These are phyloP conservation scores for Lasiosphaeria hispida DNA, from an alignment of 495 filamentous ascomycete species.

Conservation along the genomic window DNA sequence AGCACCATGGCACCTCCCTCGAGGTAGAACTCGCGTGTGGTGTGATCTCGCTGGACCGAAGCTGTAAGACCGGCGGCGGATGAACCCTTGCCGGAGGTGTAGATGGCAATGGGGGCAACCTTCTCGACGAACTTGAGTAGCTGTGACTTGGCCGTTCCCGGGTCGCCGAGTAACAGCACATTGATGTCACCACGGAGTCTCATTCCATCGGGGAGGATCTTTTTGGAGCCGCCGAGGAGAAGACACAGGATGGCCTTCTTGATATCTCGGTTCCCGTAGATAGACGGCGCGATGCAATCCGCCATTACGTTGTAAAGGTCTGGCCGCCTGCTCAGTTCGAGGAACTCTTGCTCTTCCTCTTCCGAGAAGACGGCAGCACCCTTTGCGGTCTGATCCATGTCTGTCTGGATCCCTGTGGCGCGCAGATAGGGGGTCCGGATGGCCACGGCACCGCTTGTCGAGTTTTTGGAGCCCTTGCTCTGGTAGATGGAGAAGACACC, in stretches of 20 bases:
- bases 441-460: slow-evolving; percentile 74
- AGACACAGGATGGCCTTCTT: slow-evolving; percentile 99
- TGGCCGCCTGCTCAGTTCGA: slow-evolving; percentile 85
- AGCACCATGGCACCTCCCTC: slow-evolving; percentile 99
- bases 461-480: slow-evolving; percentile 79
- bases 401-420: slow-evolving; percentile 86
- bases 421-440: slow-evolving; percentile 97
- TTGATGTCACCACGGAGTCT: slow-evolving; percentile 98
- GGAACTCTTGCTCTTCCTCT: slow-evolving; percentile 95
- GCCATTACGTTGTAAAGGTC: slow-evolving; percentile 90
- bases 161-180: slow-evolving; percentile 93
- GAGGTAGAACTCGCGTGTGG: slow-evolving; percentile 94
- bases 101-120: slow-evolving; percentile 94
- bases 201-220: slow-evolving; percentile 98
- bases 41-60: slow-evolving; percentile 89
- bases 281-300: slow-evolving; percentile 92
- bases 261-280: slow-evolving; percentile 94
- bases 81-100: slow-evolving; percentile 98
- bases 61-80: slow-evolving; percentile 98
- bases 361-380: slow-evolving; percentile 84
- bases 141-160: slow-evolving; percentile 98
- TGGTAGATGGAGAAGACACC: slow-evolving; percentile 98
- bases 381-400: slow-evolving; percentile 86
- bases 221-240: slow-evolving; percentile 94
- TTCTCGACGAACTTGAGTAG: slow-evolving; percentile 97